Conservation (phyloP, 495 filamentous ascomycete genomes). For the Gamarada debralockiae region DNA sequence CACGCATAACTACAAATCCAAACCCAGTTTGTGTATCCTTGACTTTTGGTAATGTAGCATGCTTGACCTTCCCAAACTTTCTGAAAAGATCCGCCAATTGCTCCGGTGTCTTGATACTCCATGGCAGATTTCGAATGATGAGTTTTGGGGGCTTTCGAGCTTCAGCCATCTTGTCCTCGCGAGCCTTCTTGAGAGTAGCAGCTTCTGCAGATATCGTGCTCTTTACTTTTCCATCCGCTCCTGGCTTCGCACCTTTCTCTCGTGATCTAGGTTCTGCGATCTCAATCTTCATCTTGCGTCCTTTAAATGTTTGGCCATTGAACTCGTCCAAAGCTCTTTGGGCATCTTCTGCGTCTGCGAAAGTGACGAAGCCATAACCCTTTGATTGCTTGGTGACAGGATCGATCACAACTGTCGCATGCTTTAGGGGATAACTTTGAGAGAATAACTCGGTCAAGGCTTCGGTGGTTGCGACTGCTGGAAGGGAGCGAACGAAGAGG, state of each 20-base stretch:
- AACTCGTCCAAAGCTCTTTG: constrained; percentile 72
- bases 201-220: constrained; percentile 43
- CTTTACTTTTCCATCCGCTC: constrained; percentile 41
- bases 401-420: constrained; percentile 84
- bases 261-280: constrained; percentile 83
- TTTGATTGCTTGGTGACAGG: constrained; percentile 76
- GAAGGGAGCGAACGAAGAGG: constrained; percentile 87
- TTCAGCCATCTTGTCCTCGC: constrained; percentile 49
- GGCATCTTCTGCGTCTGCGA: constrained; percentile 90
- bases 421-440: constrained; percentile 88
- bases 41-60: constrained; percentile 68
- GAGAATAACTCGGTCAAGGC: constrained; percentile 84
- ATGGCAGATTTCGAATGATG: constrained; percentile 93
- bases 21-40: constrained; percentile 76
- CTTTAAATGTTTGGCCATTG: constrained; percentile 67
- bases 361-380: constrained; percentile 95
- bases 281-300: constrained; percentile 79
- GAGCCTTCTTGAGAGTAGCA: constrained; percentile 50
- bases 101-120: constrained; percentile 86
- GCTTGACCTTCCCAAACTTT: constrained; percentile 86
- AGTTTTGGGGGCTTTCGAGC: constrained; percentile 68
- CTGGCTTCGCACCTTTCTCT: constrained; percentile 34
- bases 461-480: constrained; percentile 74
- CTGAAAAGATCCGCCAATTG: constrained; percentile 73
- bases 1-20: constrained; percentile 86